A percentile compares a stretch with the other conserved stretches of the same genome.
Evolutionary conservation across 2,329 filamentous ascomycete species (phyloP).

Genomic region (Botrytis byssoidea): DNA sequence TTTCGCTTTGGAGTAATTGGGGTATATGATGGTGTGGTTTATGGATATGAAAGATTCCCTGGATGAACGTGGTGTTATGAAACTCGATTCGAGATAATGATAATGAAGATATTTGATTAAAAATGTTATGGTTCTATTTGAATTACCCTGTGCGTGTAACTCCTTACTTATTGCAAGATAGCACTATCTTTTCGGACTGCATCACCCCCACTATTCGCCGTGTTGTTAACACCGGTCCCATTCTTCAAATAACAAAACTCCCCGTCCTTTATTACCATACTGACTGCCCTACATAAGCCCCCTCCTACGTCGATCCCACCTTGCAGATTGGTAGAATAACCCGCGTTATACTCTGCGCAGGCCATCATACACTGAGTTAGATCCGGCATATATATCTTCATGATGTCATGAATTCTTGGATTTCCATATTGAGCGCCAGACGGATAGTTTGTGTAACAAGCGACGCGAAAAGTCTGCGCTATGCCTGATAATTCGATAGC

Average conservation of each 20-base stretch:
- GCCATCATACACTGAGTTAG: slow-evolving; percentile 13
- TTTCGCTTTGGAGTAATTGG: slow-evolving; percentile 47
- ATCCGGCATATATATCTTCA: slow-evolving; percentile 18
- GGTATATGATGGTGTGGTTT: not conserved
- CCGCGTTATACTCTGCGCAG: slow-evolving; percentile 20
- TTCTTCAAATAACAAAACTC: slow-evolving; percentile 24
- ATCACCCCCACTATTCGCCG: not conserved
- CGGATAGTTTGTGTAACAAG: slow-evolving; percentile 20
- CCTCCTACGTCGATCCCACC: not conserved
- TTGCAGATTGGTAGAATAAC: not conserved
- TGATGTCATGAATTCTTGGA: slow-evolving; percentile 16
- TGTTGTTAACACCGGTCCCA: slow-evolving; percentile 21
- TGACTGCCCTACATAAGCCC: slow-evolving; percentile 17
- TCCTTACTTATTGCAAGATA: slow-evolving; percentile 8
- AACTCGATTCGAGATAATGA: slow-evolving; percentile 3
- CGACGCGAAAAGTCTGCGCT: slow-evolving; percentile 15
- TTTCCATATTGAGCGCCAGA: slow-evolving; percentile 13
- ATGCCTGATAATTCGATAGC: not conserved
- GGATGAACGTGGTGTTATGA: not conserved
- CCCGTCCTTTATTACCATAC: slow-evolving; percentile 10
- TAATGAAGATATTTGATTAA: not conserved
- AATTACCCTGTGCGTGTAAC: not conserved
- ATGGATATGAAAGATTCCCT: not conserved
- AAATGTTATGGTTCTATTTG: not conserved
- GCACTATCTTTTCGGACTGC: slow-evolving; percentile 18